Evolutionary conservation across 1,284 basidiomycete genomes (phyloP).

Genomic region (Ustilago curta): DNA sequence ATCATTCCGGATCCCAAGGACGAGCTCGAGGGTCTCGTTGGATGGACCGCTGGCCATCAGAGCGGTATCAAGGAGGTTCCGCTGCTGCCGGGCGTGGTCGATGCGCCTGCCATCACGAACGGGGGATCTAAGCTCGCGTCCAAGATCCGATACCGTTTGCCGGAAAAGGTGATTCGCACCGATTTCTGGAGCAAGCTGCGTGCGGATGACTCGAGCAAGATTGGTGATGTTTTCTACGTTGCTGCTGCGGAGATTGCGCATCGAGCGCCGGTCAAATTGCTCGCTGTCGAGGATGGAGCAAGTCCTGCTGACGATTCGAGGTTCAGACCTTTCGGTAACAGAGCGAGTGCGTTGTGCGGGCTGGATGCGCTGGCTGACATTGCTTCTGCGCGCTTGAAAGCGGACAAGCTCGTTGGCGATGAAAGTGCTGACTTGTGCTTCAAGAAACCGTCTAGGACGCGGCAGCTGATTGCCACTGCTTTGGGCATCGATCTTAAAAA

Average conservation of each 20-base stretch:
- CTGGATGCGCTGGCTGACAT: conserved; percentile 50
- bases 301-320: conserved; percentile 10
- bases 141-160: conserved; percentile 85
- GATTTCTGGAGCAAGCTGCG: conserved; percentile 83
- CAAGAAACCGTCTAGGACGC: conserved; percentile 28
- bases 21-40: conserved; percentile 59
- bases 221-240: conserved; percentile 46
- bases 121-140: conserved; percentile 71
- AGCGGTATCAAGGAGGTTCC: conserved; percentile 70
- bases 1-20: conserved; percentile 76
- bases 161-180: conserved; percentile 87
- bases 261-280: conserved; percentile 18
- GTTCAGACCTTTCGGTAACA: conserved; percentile 39
- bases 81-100: conserved; percentile 54
- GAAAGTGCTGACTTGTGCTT: conserved; percentile 15
- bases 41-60: conserved; percentile 29
- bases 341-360: conserved; percentile 33
- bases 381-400: conserved; percentile 29
- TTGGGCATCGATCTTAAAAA: conserved; percentile 38
- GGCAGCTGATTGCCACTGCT: conserved; percentile 40
- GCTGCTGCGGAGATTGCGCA: conserved; percentile 33
- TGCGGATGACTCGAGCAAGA: conserved; percentile 33
- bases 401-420: conserved; percentile 8
- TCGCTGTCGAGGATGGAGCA: conserved; percentile 20
- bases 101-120: conserved; percentile 21